phyloP scores from a whole-genome alignment of 2,329 filamentous ascomycete genomes.

The Arthrobotrys conoides region DNA sequence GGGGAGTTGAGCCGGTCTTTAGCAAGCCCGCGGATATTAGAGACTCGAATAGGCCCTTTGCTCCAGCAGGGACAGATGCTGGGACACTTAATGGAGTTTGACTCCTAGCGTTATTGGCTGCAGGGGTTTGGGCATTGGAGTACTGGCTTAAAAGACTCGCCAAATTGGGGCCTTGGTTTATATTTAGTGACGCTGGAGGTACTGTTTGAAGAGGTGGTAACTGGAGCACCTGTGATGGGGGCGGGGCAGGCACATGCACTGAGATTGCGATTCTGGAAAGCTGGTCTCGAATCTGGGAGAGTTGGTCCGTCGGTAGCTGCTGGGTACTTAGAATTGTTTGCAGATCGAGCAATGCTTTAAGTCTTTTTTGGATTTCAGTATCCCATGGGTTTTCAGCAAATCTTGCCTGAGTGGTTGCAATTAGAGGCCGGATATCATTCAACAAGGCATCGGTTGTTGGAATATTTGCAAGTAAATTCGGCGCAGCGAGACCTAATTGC shows the following conservation, averaged over 20 bases:
- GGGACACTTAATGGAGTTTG: neutral
- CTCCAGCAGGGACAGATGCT: neutral
- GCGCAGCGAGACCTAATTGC: constrained; percentile 63
- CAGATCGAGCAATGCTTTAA: constrained; percentile 87
- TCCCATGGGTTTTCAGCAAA: constrained; percentile 84
- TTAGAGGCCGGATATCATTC: constrained; percentile 84
- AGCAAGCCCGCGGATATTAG: constrained; percentile 62
- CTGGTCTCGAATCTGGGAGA: constrained; percentile 87
- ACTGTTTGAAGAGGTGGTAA: constrained; percentile 71
- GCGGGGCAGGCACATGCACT: constrained; percentile 66
- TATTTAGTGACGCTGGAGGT: constrained; percentile 65
- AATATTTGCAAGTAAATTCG: constrained; percentile 66
- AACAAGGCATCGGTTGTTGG: constrained; percentile 80
- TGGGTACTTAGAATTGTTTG: constrained; percentile 84
- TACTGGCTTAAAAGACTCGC: constrained; percentile 37
- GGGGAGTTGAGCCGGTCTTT: constrained; percentile 31
- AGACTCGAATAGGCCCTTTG: constrained; percentile 62
- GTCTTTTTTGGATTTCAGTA: constrained; percentile 79
- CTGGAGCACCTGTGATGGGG: constrained; percentile 66
- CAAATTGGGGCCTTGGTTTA: constrained; percentile 63
- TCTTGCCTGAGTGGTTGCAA: constrained; percentile 79
- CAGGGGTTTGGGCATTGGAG: constrained; percentile 27
- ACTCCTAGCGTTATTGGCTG: constrained; percentile 1
- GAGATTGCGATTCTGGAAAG: constrained; percentile 79
- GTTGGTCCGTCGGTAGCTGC: constrained; percentile 82